phyloP scores from a whole-genome alignment of 2,329 filamentous ascomycete species.

The Fusarium tricinctum region DNA sequence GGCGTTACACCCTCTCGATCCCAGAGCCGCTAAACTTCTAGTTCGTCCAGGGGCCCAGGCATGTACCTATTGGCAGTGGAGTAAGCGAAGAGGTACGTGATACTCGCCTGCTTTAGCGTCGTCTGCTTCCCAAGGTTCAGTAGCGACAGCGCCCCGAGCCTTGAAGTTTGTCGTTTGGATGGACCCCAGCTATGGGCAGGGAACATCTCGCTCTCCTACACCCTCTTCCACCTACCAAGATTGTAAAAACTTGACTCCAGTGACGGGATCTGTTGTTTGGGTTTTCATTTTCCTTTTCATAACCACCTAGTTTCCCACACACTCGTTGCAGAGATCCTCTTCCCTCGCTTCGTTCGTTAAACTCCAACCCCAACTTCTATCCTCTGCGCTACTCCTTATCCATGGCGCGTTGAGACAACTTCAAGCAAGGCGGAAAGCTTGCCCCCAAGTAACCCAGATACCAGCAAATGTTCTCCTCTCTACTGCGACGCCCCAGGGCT shows the following conservation, averaged over 20 bases:
- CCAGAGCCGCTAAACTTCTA: conserved; percentile 42
- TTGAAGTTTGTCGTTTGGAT: conserved; percentile 36
- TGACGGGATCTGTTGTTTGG: conserved; percentile 41
- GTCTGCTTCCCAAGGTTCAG: conserved; percentile 27
- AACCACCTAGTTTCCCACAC: conserved; percentile 31
- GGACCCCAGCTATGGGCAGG: conserved; percentile 35
- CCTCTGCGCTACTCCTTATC: conserved; percentile 31
- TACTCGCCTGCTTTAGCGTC: conserved; percentile 45
- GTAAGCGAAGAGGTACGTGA: conserved; percentile 43
- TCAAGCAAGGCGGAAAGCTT: conserved; percentile 49
- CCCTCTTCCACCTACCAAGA: conserved; percentile 41
- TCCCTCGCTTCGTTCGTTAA: conserved; percentile 39
- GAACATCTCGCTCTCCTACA: conserved; percentile 36
- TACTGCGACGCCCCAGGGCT: conserved; percentile 54
- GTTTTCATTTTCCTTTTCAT: conserved; percentile 15
- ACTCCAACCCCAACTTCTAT: conserved; percentile 16
- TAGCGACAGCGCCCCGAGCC: conserved; percentile 41
- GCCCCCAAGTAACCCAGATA: conserved; percentile 28
- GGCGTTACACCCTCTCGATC: conserved; percentile 48
- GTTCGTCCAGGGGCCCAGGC: conserved; percentile 36
- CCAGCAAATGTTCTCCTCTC: conserved; percentile 56
- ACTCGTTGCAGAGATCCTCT: conserved; percentile 30
- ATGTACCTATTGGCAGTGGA: conserved; percentile 36
- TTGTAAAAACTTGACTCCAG: conserved; percentile 43
- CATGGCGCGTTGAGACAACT: conserved; percentile 49